Conservation (phyloP, 2,329 filamentous ascomycete genomes). For the Emericellopsis cladophorae region DNA sequence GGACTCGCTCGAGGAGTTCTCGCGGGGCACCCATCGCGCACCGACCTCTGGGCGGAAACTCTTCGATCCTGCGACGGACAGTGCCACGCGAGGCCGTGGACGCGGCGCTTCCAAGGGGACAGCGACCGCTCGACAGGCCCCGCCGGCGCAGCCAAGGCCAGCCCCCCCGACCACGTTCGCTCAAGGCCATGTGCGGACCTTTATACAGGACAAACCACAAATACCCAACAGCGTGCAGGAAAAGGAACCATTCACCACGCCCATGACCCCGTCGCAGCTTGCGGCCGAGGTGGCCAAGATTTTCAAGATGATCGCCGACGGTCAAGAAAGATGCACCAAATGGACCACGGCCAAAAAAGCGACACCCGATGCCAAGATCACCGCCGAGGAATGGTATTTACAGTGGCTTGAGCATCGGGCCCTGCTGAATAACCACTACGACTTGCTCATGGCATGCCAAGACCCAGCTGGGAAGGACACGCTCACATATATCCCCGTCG, state of each 20-base stretch:
- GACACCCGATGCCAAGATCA: conserved; percentile 30
- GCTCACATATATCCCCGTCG: conserved; percentile 55
- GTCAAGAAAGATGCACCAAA: conserved; percentile 79
- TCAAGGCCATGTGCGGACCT: not conserved
- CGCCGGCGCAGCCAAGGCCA: not conserved
- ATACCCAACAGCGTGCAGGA: not conserved
- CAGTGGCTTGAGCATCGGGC: conserved; percentile 74
- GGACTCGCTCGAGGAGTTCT: conserved; percentile 11
- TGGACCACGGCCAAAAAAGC: conserved; percentile 53
- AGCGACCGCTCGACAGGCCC: no score
- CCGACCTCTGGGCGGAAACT: not conserved
- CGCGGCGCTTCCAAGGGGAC: not conserved
- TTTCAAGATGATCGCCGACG: conserved; percentile 72
- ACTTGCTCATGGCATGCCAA: conserved; percentile 78
- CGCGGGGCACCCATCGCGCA: conserved; percentile 6
- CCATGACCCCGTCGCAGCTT: conserved; percentile 67
- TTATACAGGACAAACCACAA: conserved; percentile 1
- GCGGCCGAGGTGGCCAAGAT: conserved; percentile 73
- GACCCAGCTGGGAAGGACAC: conserved; percentile 65
- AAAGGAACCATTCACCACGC: conserved; percentile 47
- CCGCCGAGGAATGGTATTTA: conserved; percentile 68
- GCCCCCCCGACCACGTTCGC: not conserved
- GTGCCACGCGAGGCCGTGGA: no score
- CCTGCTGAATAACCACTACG: conserved; percentile 68
- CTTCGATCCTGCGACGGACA: not conserved